These are phyloP conservation scores for Erodium trifolium DNA, from an alignment of 441 rosid genomes.

Conservation along the genomic window DNA sequence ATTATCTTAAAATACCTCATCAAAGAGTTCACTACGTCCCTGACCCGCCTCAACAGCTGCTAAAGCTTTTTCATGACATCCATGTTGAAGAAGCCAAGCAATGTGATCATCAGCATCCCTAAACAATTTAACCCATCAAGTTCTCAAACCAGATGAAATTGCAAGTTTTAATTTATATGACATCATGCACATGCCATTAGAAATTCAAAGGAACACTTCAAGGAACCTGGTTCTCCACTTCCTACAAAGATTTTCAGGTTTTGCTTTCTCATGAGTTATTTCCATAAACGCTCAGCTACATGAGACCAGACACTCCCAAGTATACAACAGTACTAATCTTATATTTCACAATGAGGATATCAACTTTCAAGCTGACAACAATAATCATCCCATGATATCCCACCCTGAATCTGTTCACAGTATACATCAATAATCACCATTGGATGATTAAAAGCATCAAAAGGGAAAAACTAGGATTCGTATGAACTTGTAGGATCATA, in stretches of 20 bases:
- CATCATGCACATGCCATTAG: neutral
- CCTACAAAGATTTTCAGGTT: slow-evolving; percentile 4
- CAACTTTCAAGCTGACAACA: neutral
- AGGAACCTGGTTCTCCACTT: slow-evolving; percentile 3
- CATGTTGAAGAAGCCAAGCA: slow-evolving; percentile 97
- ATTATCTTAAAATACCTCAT: slow-evolving; percentile 50
- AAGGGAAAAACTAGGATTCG: no score
- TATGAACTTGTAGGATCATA: no score
- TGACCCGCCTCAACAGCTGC: slow-evolving; percentile 98
- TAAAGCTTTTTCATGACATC: slow-evolving; percentile 95
- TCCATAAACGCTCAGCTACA: neutral
- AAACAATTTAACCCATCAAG: slow-evolving; percentile 16
- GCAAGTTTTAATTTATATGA: slow-evolving; percentile 1
- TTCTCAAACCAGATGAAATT: slow-evolving; percentile 10
- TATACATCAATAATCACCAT: no score
- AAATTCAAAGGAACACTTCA: neutral
- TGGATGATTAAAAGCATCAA: no score
- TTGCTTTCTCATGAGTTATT: neutral
- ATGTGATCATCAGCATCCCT: slow-evolving; percentile 99
- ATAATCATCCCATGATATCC: no score
- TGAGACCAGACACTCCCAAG: slow-evolving; percentile 5
- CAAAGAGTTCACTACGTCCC: slow-evolving; percentile 86
- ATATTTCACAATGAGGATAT: neutral
- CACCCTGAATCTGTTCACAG: no score
- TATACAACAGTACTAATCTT: neutral